Conservation (phyloP, 306 rosid species). For the Cicer judaicum region DNA sequence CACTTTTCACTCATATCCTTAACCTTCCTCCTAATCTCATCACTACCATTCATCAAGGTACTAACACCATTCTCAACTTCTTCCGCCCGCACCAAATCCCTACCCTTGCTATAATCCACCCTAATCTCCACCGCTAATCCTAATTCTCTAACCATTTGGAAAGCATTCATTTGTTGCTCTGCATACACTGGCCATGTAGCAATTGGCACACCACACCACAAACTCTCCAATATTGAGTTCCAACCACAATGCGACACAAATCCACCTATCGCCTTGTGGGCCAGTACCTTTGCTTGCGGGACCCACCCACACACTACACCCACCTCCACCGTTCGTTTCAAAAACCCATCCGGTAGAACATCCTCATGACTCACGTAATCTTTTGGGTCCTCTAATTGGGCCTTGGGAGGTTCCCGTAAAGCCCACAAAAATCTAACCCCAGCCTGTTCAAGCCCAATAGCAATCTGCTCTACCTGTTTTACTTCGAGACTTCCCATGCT, state of each 20-base stretch:
- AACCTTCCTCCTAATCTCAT: slow-evolving; percentile 49
- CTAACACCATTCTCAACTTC: slow-evolving; percentile 49
- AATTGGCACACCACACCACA: slow-evolving; percentile 64
- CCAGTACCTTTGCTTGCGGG: slow-evolving; percentile 57
- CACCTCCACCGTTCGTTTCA: slow-evolving; percentile 44
- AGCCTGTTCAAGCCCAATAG: slow-evolving; percentile 50
- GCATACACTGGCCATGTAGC: slow-evolving; percentile 74
- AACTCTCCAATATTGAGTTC: slow-evolving; percentile 68
- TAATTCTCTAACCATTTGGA: slow-evolving; percentile 65
- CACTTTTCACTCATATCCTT: slow-evolving; percentile 49
- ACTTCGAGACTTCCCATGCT: slow-evolving; percentile 52
- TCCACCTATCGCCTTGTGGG: slow-evolving; percentile 57
- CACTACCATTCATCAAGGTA: slow-evolving; percentile 43
- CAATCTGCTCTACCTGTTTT: slow-evolving; percentile 46
- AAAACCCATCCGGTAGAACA: slow-evolving; percentile 51
- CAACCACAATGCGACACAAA: slow-evolving; percentile 75
- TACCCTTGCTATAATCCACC: slow-evolving; percentile 55
- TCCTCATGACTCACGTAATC: neutral
- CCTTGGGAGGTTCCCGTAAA: slow-evolving; percentile 53
- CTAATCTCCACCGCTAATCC: slow-evolving; percentile 62
- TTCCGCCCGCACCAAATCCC: slow-evolving; percentile 48
- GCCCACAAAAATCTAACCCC: slow-evolving; percentile 58
- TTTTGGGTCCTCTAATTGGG: slow-evolving; percentile 39
- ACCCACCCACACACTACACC: slow-evolving; percentile 65
- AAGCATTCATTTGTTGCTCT: slow-evolving; percentile 67